Base-by-base conservation (phyloP, 1,284 basidiomycete species). In the Crepidotus sp. region DNA sequence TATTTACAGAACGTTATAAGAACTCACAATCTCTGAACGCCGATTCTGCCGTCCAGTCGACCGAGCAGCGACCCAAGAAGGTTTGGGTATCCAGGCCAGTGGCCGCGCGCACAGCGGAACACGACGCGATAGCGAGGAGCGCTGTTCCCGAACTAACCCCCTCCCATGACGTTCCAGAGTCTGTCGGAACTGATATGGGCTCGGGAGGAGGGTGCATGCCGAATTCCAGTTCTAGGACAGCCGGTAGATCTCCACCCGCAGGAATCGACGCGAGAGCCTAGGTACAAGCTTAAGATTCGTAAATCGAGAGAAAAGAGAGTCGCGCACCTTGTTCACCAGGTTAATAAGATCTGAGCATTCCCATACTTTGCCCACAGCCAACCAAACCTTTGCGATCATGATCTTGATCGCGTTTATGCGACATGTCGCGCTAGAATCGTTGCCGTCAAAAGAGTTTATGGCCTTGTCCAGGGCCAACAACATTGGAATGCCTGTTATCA, bases 401-500 rank as follows among this genome's bases (percentile, higher is more conserved):
- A 84, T 80, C 49, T 76, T 76, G 35, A 89, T 71, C 1, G 73
- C 75, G 24, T 69, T 64, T 21, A 76, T 66, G 38, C 83, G 75
- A 45, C 69, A 70, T 29, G 62, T 58, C 36, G 61, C 64, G 40
- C 54, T 61, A 38, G 61, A 55, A 51, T 74, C 69, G 22, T 60
- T 60, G 7, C 59, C 55, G 13, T 65, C 64, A 22, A 71, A 73
- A 46, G 57, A 63, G 54, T 56, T 64, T 2, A 74, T 71, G 27
- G 77, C 75, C 5, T 59, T 62, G 53, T 90, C 81, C 30, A 97
- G 63, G 0, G 86, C 80, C 24, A 91, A 59, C 29, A 98, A 64
- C 83, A 95, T 93, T 1, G 94, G 93, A 25, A 90, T 68, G 22
- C 87, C 82, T 0, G 83, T 80, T 15, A 92, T 62, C 27, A 95